phyloP scores from a whole-genome alignment of 1,284 basidiomycete species.

The Xerocomus nothofagi region DNA sequence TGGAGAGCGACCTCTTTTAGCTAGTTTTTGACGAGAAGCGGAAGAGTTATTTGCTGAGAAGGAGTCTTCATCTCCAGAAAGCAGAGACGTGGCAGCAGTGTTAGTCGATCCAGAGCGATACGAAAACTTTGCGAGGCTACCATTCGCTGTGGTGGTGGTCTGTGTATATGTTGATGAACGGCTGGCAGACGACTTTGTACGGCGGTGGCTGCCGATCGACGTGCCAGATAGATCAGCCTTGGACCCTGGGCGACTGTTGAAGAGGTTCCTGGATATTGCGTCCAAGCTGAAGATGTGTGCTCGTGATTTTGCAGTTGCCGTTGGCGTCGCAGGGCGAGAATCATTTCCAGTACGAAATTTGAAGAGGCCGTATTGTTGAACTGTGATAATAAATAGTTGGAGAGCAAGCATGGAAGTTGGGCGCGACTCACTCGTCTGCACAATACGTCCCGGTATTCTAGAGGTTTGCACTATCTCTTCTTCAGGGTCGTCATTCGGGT shows the following conservation, averaged over 20 bases:
- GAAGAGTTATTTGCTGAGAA: constrained; percentile 48
- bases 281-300: constrained; percentile 84
- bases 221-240: constrained; percentile 71
- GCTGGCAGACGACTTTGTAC: constrained; percentile 59
- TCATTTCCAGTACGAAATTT: constrained; percentile 75
- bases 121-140: constrained; percentile 67
- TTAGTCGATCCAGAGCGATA: constrained; percentile 66
- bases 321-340: constrained; percentile 81
- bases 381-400: constrained; percentile 40
- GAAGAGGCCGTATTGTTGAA: constrained; percentile 85
- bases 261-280: constrained; percentile 77
- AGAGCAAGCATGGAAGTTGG: background rate
- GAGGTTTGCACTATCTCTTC: constrained; percentile 82
- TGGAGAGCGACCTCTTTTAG: constrained; percentile 58
- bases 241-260: constrained; percentile 60
- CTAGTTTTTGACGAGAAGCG: constrained; percentile 51
- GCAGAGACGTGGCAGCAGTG: constrained; percentile 57
- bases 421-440: constrained; percentile 70
- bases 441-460: constrained; percentile 68
- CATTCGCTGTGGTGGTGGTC: constrained; percentile 61
- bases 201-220: constrained; percentile 61
- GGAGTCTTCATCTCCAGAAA: constrained; percentile 59
- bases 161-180: constrained; percentile 70
- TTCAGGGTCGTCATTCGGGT: constrained; percentile 69
- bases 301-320: constrained; percentile 62